These are phyloP conservation scores for Pseudofabraea citricarpa DNA, from an alignment of 2,329 filamentous ascomycete genomes.

Conservation along the genomic window DNA sequence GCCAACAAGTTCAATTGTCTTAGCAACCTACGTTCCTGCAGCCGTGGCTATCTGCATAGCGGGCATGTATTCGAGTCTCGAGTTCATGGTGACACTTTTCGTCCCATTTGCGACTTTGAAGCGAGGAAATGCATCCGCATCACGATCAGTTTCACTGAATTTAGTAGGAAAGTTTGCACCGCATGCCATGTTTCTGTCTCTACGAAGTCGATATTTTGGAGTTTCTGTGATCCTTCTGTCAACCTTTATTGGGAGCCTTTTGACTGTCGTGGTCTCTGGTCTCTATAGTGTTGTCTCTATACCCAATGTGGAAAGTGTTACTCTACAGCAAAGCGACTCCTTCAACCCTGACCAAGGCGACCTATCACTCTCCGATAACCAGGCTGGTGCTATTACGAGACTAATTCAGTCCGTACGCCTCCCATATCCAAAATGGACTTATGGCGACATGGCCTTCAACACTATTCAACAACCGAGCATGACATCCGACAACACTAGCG, in stretches of 20 bases:
- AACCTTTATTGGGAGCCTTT: conserved; percentile 12
- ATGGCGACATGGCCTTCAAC: conserved; percentile 23
- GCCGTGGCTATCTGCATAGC: background rate
- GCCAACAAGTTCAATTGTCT: conserved; percentile 12
- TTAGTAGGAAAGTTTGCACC: background rate
- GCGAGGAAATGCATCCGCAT: background rate
- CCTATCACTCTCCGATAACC: conserved; percentile 17
- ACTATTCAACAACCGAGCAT: background rate
- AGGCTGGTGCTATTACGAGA: conserved; percentile 21
- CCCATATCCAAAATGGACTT: conserved; percentile 28
- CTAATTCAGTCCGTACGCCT: conserved; percentile 24
- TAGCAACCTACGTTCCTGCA: conserved; percentile 25
- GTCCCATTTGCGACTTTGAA: background rate
- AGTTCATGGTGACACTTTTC: background rate
- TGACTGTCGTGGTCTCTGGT: conserved; percentile 24
- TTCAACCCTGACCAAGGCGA: conserved; percentile 21
- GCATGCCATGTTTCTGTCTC: background rate
- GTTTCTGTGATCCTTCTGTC: conserved; percentile 19
- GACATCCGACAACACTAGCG: background rate
- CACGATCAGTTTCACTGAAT: background rate
- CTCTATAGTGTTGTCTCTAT: conserved; percentile 25
- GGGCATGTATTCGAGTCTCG: background rate
- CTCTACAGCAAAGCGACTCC: conserved; percentile 22
- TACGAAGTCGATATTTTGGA: conserved; percentile 9
- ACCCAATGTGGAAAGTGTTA: conserved; percentile 15